Base-by-base conservation (phyloP, 2,329 filamentous ascomycete genomes). In the Phialophora verrucosa region DNA sequence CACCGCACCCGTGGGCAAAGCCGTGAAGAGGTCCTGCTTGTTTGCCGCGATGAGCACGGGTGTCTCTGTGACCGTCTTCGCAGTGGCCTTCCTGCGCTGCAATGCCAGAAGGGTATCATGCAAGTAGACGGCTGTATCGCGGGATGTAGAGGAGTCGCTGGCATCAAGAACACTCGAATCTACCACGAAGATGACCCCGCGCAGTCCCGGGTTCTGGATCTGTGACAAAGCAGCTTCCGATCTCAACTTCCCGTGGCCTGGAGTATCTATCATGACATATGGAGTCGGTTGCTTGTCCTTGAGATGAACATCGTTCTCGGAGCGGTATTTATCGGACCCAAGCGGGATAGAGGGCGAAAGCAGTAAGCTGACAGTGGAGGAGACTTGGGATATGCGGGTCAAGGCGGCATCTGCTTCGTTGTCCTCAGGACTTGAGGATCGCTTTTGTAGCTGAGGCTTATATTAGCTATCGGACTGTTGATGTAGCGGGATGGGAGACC, bases 21-120 rank as follows among this genome's bases (percentile, higher is more conserved):
- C 92, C 0, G 95, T 97, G 77, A 99, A 99, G 0, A 99, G 84
- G 77, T 99, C 95, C 76, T 93, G 86, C 84, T 99, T 99, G 80
- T 98, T 99, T 62, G 93, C 93, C 1, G 93, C 93, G 38, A 99
- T 83, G 42, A 99, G 84, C 7, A 99, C 84, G 0, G 91, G 88
- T 8, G 95, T 84, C 25, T 86, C 83, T 1, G 84, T 83, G 69
- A 84, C 88, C 47, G 67, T 74, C 68, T 77, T 79, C 25, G 79
- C 79, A 3, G 53, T 61, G 2, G 63, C 61, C 32, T 86, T 85
- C 55, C 89, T 85, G 78, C 89, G 91, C 81, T 98, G 95, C 65
- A 99, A 83, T 2, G 86, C 77, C 2, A 98, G 83, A n/a, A 99
- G 85, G 0, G 96, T 81, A 68, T 98, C 93, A 81, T 98, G 92